Conservation (phyloP, 306 rosid species). For the Trichosanthes truncata region DNA sequence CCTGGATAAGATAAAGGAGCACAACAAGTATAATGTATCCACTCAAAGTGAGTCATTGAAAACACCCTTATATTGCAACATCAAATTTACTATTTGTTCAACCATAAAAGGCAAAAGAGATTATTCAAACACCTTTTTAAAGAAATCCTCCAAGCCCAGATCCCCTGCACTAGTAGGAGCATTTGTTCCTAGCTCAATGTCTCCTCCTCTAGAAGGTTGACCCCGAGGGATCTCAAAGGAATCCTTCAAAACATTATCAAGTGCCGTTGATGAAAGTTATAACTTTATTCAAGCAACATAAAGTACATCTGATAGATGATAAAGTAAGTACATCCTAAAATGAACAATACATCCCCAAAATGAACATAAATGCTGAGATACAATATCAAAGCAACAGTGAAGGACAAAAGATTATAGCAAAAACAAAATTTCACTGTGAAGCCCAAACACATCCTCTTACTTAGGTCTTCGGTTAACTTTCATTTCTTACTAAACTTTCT, state of each 20-base stretch:
- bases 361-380: background rate
- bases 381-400: background rate
- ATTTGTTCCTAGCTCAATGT: slow-evolving; percentile 63
- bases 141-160: slow-evolving; percentile 60
- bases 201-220: slow-evolving; percentile 46
- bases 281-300: background rate
- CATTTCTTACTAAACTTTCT: background rate
- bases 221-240: slow-evolving; percentile 82
- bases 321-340: background rate
- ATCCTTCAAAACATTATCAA: slow-evolving; percentile 39
- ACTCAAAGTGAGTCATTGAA: background rate
- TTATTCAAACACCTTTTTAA: slow-evolving; percentile 48
- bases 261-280: background rate
- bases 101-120: background rate
- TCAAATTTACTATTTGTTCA: background rate
- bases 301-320: background rate
- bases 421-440: background rate
- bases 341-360: background rate
- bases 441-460: background rate
- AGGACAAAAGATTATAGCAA: background rate
- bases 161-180: slow-evolving; percentile 50
- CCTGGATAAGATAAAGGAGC: slow-evolving; percentile 29
- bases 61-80: background rate
- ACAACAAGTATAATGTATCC: background rate
- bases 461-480: background rate